Evolutionary conservation across 441 rosid genomes (phyloP).

Genomic region (Melastoma candidum): DNA sequence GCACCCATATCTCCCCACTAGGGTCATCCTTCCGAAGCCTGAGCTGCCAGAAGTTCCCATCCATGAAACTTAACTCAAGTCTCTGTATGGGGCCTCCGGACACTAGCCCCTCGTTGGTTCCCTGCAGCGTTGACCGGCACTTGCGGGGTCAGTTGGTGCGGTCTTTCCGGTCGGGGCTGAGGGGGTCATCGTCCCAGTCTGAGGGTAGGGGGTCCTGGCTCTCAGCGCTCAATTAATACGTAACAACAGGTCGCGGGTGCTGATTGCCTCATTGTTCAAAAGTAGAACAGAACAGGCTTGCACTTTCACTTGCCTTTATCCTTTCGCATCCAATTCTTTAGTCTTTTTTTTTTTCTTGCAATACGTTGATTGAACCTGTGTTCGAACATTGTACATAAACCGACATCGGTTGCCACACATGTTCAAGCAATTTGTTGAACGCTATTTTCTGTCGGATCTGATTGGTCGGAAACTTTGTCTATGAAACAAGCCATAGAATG

Average conservation of each 20-base stretch:
- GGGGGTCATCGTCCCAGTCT: conserved; percentile 35
- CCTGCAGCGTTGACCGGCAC: conserved; percentile 23
- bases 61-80: conserved; percentile 39
- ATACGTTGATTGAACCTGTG: too few relatives aligned
- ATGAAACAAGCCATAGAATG: too few relatives aligned
- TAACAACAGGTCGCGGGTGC: background rate
- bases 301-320: too few relatives aligned
- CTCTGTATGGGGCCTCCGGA: conserved; percentile 70
- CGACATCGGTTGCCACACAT: too few relatives aligned
- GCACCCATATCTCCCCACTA: conserved; percentile 43
- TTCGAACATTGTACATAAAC: too few relatives aligned
- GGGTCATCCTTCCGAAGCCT: conserved; percentile 65
- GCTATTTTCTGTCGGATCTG: too few relatives aligned
- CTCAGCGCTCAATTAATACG: conserved; percentile 57
- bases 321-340: too few relatives aligned
- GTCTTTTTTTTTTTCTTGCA: too few relatives aligned
- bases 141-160: conserved; percentile 23
- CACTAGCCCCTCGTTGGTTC: conserved; percentile 35
- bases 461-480: too few relatives aligned
- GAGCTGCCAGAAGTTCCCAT: conserved; percentile 65
- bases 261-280: too few relatives aligned
- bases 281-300: too few relatives aligned
- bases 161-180: conserved; percentile 43
- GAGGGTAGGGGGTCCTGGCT: conserved; percentile 70
- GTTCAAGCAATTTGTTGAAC: too few relatives aligned